Evolutionary conservation across 805 yeast genomes (phyloP).

Genomic region (Lipomyces yamanashiensis): DNA sequence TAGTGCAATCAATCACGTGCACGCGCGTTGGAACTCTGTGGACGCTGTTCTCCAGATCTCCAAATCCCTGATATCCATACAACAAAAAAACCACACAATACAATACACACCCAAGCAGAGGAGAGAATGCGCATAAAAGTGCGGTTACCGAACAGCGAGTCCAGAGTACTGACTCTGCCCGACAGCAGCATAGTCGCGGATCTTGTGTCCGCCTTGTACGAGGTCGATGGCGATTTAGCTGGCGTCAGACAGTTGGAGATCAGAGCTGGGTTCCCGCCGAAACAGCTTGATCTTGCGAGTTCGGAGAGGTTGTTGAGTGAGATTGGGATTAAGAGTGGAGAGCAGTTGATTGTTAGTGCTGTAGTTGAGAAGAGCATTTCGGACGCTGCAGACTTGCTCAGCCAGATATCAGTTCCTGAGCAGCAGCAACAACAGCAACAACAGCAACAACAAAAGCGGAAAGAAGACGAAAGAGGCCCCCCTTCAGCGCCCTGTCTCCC

Average conservation of each 20-base stretch:
- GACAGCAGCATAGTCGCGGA: slow-evolving; percentile 48
- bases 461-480: slow-evolving; percentile 1
- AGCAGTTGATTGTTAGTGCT: slow-evolving; percentile 53
- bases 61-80: neutral
- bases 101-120: neutral
- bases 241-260: slow-evolving; percentile 10
- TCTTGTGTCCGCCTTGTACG: slow-evolving; percentile 39
- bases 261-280: slow-evolving; percentile 68
- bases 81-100: neutral
- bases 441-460: neutral
- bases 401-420: slow-evolving; percentile 5
- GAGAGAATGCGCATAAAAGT: slow-evolving; percentile 50
- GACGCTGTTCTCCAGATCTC: too few species aligned
- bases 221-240: slow-evolving; percentile 41
- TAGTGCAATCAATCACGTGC: too few species aligned
- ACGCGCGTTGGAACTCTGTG: too few species aligned
- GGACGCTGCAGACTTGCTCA: neutral
- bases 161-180: slow-evolving; percentile 46
- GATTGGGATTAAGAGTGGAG: slow-evolving; percentile 61
- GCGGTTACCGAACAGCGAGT: slow-evolving; percentile 40
- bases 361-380: neutral
- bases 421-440: neutral
- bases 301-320: slow-evolving; percentile 44
- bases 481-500: slow-evolving; percentile 31
- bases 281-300: slow-evolving; percentile 46